These are phyloP conservation scores for Chaetomidium leptoderma DNA, from an alignment of 495 filamentous ascomycete genomes.

Conservation along the genomic window DNA sequence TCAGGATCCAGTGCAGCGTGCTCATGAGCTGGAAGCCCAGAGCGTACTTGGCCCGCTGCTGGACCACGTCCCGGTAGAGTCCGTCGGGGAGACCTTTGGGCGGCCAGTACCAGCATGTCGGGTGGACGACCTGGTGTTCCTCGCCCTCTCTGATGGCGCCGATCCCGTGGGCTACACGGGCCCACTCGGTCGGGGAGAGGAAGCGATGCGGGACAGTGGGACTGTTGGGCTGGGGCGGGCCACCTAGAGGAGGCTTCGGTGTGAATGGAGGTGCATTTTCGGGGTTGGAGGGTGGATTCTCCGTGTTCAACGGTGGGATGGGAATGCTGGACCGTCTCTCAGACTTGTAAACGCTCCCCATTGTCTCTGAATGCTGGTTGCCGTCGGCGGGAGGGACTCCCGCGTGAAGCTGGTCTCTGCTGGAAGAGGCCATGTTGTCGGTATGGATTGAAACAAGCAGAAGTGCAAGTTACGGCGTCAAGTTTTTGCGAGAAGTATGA, in stretches of 20 bases:
- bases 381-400: constrained; percentile 17
- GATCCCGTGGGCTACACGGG: constrained; percentile 42
- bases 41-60: constrained; percentile 38
- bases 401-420: constrained; percentile 14
- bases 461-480: neutral
- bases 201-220: constrained; percentile 31
- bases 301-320: constrained; percentile 16
- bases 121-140: constrained; percentile 40
- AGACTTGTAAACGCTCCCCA: constrained; percentile 26
- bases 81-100: constrained; percentile 44
- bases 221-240: constrained; percentile 3
- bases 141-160: constrained; percentile 44
- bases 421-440: constrained; percentile 18
- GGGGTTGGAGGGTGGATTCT: neutral
- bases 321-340: constrained; percentile 28
- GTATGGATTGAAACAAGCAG: neutral
- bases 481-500: neutral
- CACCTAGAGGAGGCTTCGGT: constrained; percentile 5
- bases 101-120: constrained; percentile 41
- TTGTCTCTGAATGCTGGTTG: constrained; percentile 15
- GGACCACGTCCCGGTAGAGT: constrained; percentile 42
- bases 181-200: constrained; percentile 41
- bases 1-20: constrained; percentile 37
- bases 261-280: neutral
- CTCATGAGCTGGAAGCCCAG: constrained; percentile 34